Evolutionary conservation across 2,329 filamentous ascomycete genomes (phyloP).

Genomic region (Biscogniauxia sp.): DNA sequence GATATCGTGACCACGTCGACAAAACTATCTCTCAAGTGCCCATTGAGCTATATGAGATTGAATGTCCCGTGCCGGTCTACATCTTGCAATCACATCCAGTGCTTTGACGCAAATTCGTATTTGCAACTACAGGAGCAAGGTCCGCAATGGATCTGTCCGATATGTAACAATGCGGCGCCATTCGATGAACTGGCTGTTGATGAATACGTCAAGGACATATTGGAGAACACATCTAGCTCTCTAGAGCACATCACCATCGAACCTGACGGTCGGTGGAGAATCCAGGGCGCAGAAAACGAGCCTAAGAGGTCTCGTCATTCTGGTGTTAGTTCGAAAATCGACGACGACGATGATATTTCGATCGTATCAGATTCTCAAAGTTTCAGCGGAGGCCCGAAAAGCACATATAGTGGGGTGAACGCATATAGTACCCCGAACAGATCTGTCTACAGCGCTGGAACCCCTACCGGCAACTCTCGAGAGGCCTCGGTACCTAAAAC

Average conservation of each 20-base stretch:
- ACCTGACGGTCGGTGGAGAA: slow-evolving; percentile 75
- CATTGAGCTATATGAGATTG: slow-evolving; percentile 82
- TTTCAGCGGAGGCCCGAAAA: slow-evolving; percentile 37
- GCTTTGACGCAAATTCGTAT: slow-evolving; percentile 91
- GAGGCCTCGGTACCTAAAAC: slow-evolving; percentile 39
- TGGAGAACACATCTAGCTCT: slow-evolving; percentile 67
- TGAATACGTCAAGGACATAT: slow-evolving; percentile 83
- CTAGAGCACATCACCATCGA: slow-evolving; percentile 88
- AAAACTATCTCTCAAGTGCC: slow-evolving; percentile 88
- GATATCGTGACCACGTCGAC: slow-evolving; percentile 89
- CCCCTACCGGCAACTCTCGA: slow-evolving; percentile 20
- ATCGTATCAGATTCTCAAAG: slow-evolving; percentile 44
- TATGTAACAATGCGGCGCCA: slow-evolving; percentile 80
- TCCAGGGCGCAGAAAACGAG: slow-evolving; percentile 35
- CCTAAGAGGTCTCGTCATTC: slow-evolving; percentile 26
- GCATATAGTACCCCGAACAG: slow-evolving; percentile 21
- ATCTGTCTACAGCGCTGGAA: slow-evolving; percentile 16
- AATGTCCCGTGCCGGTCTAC: slow-evolving; percentile 75
- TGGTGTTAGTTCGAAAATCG: slow-evolving; percentile 28
- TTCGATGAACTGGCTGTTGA: slow-evolving; percentile 86
- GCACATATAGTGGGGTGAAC: slow-evolving; percentile 23
- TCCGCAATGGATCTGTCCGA: slow-evolving; percentile 93
- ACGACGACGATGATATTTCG: slow-evolving; percentile 51
- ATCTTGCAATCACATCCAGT: slow-evolving; percentile 84
- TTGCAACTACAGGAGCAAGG: slow-evolving; percentile 93